These are phyloP conservation scores for Beauveria bassiana DNA, from an alignment of 2,329 filamentous ascomycete species.

Conservation along the genomic window DNA sequence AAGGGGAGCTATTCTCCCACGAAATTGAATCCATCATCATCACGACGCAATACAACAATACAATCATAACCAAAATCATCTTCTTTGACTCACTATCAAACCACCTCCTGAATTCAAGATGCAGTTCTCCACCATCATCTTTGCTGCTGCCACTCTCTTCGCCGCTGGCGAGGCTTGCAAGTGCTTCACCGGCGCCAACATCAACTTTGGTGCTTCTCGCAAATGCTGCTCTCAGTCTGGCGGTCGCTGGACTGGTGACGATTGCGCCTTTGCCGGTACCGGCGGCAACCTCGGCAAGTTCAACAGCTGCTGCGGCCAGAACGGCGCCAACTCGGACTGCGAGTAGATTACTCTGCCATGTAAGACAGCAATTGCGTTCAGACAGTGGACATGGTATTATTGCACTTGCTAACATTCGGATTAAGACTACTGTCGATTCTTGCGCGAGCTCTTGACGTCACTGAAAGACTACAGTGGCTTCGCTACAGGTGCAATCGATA, in stretches of 20 bases:
- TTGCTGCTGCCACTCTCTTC: background rate
- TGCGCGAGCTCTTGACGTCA: background rate
- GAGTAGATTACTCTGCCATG: background rate
- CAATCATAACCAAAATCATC: background rate
- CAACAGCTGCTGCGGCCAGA: background rate
- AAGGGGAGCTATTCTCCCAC: background rate
- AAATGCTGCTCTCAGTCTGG: background rate
- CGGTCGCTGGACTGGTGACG: background rate
- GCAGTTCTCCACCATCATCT: background rate
- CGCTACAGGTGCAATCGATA: background rate
- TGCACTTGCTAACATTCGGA: background rate
- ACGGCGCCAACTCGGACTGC: background rate
- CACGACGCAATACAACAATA: background rate
- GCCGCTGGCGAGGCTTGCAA: slow-evolving; percentile 2
- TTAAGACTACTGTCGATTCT: background rate
- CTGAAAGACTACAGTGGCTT: background rate
- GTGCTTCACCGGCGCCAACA: background rate
- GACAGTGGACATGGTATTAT: background rate
- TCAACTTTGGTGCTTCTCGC: background rate
- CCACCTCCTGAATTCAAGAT: background rate
- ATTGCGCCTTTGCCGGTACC: background rate
- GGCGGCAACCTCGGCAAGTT: background rate
- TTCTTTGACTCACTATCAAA: background rate
- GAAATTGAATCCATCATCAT: background rate
- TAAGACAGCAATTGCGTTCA: background rate